These are phyloP conservation scores for Haberlea rhodopensis DNA, from an alignment of 257 asterid species.

Conservation along the genomic window DNA sequence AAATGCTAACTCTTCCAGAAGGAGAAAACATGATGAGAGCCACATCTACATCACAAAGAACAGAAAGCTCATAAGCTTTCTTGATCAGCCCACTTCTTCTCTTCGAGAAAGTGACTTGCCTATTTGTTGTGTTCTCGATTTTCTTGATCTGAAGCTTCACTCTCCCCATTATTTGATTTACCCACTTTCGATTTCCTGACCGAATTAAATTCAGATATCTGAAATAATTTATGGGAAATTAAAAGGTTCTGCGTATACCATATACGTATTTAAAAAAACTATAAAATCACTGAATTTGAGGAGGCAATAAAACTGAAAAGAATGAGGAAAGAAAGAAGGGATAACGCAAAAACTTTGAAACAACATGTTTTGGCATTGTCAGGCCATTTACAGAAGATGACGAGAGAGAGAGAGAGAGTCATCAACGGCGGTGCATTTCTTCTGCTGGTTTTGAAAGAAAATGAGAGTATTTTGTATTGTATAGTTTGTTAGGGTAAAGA, in stretches of 20 bases:
- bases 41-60: conserved; percentile 91
- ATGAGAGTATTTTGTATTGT: too few species aligned
- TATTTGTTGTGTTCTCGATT: conserved; percentile 87
- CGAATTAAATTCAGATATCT: background rate
- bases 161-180: conserved; percentile 57
- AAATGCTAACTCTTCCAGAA: conserved; percentile 78
- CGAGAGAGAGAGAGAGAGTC: background rate
- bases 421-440: background rate
- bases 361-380: background rate
- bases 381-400: background rate
- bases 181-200: background rate
- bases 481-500: background rate
- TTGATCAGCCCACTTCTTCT: conserved; percentile 91
- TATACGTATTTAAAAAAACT: too few species aligned
- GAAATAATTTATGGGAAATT: background rate
- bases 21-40: conserved; percentile 97
- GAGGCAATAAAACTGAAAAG: background rate
- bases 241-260: background rate
- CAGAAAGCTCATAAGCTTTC: conserved; percentile 98
- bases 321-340: background rate
- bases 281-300: background rate
- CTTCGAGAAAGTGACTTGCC: conserved; percentile 98
- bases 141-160: conserved; percentile 92
- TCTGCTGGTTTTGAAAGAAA: background rate
- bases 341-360: too few species aligned